Percentiles rank a stretch among this genome's conserved stretches.
These are phyloP conservation scores for Marchantia paleacea DNA, from an alignment of 225 moss, liverwort and hornwort genomes.

Conservation along the genomic window DNA sequence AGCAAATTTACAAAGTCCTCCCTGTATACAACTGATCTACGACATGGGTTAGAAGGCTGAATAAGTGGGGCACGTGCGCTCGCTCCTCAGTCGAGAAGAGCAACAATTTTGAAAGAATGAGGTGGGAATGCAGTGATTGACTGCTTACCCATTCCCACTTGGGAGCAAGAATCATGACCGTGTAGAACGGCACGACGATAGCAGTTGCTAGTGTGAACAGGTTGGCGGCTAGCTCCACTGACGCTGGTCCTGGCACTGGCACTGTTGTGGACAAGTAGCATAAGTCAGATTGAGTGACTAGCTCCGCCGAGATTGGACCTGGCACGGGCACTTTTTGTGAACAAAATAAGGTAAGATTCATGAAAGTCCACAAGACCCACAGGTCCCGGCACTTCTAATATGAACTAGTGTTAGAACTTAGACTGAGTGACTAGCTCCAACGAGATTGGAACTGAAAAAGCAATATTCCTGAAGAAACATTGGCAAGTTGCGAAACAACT, in stretches of 20 bases:
- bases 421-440: too few relatives aligned
- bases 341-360: background rate
- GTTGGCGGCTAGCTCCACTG: conserved; percentile 50
- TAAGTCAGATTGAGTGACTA: background rate
- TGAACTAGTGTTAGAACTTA: background rate
- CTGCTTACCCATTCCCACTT: conserved; percentile 69
- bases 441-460: too few relatives aligned
- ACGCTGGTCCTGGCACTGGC: conserved; percentile 53
- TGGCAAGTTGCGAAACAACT: background rate
- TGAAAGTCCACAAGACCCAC: background rate
- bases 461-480: too few relatives aligned
- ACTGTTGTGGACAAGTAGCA: conserved; percentile 18
- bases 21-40: too few relatives aligned
- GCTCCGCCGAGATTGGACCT: background rate
- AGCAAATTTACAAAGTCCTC: too few relatives aligned
- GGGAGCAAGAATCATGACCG: conserved; percentile 81
- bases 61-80: background rate
- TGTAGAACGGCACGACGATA: conserved; percentile 76
- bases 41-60: too few relatives aligned
- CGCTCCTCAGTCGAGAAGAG: background rate
- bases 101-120: background rate
- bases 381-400: too few relatives aligned
- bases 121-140: background rate
- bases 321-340: background rate
- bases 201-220: conserved; percentile 71